phyloP scores from a whole-genome alignment of 352 stramenopile genomes.

The Phytophthora pistaciae region DNA sequence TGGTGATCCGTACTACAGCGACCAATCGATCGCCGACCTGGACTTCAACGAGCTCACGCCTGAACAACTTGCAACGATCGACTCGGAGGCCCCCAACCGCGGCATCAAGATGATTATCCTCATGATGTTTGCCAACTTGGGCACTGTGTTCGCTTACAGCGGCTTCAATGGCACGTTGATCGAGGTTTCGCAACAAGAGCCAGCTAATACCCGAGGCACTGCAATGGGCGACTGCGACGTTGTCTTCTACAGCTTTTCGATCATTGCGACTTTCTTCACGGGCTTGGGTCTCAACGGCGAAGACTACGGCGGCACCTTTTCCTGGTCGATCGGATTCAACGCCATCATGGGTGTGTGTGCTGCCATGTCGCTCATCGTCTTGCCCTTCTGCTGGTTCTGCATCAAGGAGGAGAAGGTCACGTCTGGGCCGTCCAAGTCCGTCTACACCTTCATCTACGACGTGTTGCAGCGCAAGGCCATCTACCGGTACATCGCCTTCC shows the following conservation, averaged over 20 bases:
- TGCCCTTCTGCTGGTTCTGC: slow-evolving; percentile 57
- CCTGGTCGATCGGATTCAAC: slow-evolving; percentile 67
- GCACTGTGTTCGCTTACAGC: slow-evolving; percentile 69
- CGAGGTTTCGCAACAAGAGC: slow-evolving; percentile 47
- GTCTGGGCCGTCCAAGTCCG: slow-evolving; percentile 39
- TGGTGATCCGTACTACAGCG: slow-evolving; percentile 12
- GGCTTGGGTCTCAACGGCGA: slow-evolving; percentile 56
- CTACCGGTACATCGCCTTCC: slow-evolving; percentile 65
- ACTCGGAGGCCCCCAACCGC: slow-evolving; percentile 33
- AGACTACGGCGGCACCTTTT: slow-evolving; percentile 65
- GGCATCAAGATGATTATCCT: slow-evolving; percentile 56
- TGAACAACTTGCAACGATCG: slow-evolving; percentile 30
- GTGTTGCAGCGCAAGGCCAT: slow-evolving; percentile 50
- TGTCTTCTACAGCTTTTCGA: slow-evolving; percentile 45
- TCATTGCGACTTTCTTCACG: slow-evolving; percentile 56
- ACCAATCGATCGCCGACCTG: too few species aligned
- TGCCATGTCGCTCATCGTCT: slow-evolving; percentile 42
- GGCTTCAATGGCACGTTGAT: slow-evolving; percentile 61
- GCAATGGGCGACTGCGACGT: slow-evolving; percentile 43
- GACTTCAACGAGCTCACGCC: too few species aligned
- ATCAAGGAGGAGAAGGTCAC: slow-evolving; percentile 50
- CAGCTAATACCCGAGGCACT: slow-evolving; percentile 32
- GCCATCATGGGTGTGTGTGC: slow-evolving; percentile 58
- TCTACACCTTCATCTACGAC: slow-evolving; percentile 52
- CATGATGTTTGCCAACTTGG: slow-evolving; percentile 69